phyloP scores from a whole-genome alignment of 106 monocot species.

The Amphibolis antarctica region DNA sequence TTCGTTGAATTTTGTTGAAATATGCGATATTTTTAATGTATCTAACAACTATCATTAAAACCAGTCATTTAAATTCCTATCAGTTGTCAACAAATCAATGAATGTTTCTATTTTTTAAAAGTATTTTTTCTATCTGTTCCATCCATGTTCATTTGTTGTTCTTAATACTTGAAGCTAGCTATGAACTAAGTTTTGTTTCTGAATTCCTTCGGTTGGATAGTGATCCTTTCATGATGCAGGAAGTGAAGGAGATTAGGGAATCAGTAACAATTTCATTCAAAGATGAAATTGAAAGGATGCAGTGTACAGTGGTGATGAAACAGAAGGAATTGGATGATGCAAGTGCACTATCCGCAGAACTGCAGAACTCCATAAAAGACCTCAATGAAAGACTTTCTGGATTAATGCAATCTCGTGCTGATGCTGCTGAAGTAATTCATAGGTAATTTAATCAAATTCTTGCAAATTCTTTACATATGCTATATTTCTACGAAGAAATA shows the following conservation, averaged over 20 bases:
- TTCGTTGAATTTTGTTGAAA: no score
- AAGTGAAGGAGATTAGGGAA: conserved; percentile 65
- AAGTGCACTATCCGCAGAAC: conserved; percentile 22
- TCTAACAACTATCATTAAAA: no score
- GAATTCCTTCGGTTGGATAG: neutral
- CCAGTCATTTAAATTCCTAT: no score
- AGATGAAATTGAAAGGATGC: conserved; percentile 59
- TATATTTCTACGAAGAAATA: neutral
- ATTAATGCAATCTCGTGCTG: conserved; percentile 72
- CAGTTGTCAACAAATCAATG: no score
- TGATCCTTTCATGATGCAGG: conserved; percentile 25
- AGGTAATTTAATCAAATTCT: conserved; percentile 31
- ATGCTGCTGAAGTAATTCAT: conserved; percentile 83
- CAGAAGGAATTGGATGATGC: conserved; percentile 47
- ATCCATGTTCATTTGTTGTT: no score
- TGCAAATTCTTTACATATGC: neutral
- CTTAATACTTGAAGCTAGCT: no score
- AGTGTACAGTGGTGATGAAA: conserved; percentile 34
- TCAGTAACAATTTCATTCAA: conserved; percentile 46
- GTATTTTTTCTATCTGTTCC: no score
- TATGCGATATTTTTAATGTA: no score
- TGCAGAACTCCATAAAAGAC: conserved; percentile 53
- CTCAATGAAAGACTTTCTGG: conserved; percentile 69
- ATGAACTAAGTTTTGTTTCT: neutral
- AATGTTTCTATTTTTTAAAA: no score